phyloP scores from a whole-genome alignment of 2,329 filamentous ascomycete genomes.

The Neofusicoccum sp. region DNA sequence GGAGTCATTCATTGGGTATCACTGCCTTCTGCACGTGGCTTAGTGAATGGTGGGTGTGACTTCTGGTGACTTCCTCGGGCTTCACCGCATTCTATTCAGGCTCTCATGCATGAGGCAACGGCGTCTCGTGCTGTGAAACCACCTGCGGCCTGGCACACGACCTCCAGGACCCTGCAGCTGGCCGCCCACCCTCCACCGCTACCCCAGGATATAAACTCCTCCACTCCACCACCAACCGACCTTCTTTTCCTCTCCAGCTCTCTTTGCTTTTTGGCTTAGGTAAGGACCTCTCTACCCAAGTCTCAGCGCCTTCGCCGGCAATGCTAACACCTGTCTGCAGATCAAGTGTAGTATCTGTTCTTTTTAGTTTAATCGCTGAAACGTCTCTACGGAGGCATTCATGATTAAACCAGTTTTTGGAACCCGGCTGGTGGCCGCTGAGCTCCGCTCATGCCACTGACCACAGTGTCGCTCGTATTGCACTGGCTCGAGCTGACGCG shows the following conservation, averaged over 20 bases:
- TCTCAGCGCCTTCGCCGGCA: too few relatives aligned
- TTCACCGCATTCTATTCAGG: too few relatives aligned
- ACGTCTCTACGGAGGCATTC: conserved; percentile 11
- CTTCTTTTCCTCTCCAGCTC: conserved; percentile 4
- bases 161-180: neutral
- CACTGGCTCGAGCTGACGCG: conserved; percentile 75
- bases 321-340: neutral
- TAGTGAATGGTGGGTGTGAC: too few relatives aligned
- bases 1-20: too few relatives aligned
- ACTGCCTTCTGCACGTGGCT: too few relatives aligned
- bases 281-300: too few relatives aligned
- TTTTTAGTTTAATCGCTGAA: conserved; percentile 12
- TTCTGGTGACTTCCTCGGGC: too few relatives aligned
- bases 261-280: conserved; percentile 13
- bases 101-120: too few relatives aligned
- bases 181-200: neutral
- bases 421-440: conserved; percentile 60
- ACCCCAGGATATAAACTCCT: neutral
- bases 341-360: conserved; percentile 19
- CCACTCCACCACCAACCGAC: neutral
- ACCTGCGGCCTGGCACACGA: too few relatives aligned
- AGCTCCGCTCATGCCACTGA: conserved; percentile 67
- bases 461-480: conserved; percentile 76
- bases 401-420: conserved; percentile 61
- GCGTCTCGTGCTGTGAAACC: too few relatives aligned